phyloP scores from a whole-genome alignment of 2,329 filamentous ascomycete genomes.

The Penicillium sp. region DNA sequence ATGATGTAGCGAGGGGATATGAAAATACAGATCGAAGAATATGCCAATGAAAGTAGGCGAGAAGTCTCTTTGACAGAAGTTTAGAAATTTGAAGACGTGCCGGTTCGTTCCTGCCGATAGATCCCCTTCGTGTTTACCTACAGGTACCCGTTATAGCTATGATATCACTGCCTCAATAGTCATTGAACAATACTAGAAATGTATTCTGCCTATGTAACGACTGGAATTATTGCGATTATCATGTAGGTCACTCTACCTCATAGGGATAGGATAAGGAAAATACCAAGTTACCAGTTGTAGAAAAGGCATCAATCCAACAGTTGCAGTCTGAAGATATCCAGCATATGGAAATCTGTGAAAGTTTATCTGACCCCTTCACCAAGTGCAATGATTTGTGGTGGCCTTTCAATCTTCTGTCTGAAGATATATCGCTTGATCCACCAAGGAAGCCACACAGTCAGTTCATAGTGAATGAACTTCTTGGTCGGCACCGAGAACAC shows the following conservation, averaged over 20 bases:
- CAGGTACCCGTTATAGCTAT: background rate
- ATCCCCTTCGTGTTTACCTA: background rate
- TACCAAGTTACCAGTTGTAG: background rate
- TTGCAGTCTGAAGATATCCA: background rate
- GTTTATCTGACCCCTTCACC: slow-evolving; percentile 8
- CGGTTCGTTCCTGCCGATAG: background rate
- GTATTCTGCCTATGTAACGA: background rate
- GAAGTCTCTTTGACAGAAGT: background rate
- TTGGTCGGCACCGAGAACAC: slow-evolving; percentile 58
- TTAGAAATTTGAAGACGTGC: background rate
- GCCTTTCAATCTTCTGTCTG: slow-evolving; percentile 42
- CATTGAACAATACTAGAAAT: background rate
- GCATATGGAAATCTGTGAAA: background rate
- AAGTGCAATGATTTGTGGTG: slow-evolving; percentile 26
- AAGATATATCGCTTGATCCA: slow-evolving; percentile 60
- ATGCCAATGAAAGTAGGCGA: no score
- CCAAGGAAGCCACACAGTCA: slow-evolving; percentile 57
- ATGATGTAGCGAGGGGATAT: background rate
- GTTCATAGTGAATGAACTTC: slow-evolving; percentile 56
- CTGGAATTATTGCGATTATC: background rate
- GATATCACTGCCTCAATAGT: background rate
- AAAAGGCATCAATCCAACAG: background rate
- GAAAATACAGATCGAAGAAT: background rate
- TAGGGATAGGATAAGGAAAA: background rate
- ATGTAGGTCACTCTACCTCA: background rate